Base-by-base conservation (phyloP, 495 filamentous ascomycete genomes). In the Amphirosellinia nigrospora region DNA sequence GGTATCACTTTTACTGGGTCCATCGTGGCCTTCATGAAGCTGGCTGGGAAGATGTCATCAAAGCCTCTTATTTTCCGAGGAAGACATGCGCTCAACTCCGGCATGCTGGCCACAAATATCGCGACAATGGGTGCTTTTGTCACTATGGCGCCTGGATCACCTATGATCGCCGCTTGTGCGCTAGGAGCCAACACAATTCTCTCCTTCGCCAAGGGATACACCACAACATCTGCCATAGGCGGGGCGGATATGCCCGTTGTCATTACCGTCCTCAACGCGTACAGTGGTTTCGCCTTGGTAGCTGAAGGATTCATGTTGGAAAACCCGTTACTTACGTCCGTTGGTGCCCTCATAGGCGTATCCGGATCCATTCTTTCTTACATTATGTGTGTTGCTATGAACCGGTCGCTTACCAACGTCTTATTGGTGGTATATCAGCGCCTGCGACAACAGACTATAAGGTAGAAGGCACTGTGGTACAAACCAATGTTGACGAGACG, bases 171-270 rank as follows among this genome's bases (percentile, higher is more conserved):
- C 50, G 92, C 91, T 16, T 86, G 85, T 8, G 92, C 90, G 55
- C 83, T 94, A 1, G 87, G 89, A 64, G 89, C 89, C 68, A 95
- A 90, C 77, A 90, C 92, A 1, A 79, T 86, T 1, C 85, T 95
- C 15, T 92, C 90, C 55, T 95, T 95, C 82, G 72, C 91, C 67
- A 93, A 95, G 75, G 92, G 92, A 4, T 94, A 86, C 72, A 95
- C 92, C 13, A 94, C 92, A 2, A 95, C 92, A 0, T 83, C 92
- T 39, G 91, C 91, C 11, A 94, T 95, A 76, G 92, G 92, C 13
- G 92, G 92, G n/a, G 92, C 92, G 5, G 92, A 94, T 74, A 93
- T 93, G 91, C 91, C 92, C 19, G 92, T 95, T 21, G 92, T 94
- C 23, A 94, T 95, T 69, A 95, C 92, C 0, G 92, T 94, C 8